Base-by-base conservation (phyloP, 768 basidiomycete genomes). In the Phylloporus arenicola region DNA sequence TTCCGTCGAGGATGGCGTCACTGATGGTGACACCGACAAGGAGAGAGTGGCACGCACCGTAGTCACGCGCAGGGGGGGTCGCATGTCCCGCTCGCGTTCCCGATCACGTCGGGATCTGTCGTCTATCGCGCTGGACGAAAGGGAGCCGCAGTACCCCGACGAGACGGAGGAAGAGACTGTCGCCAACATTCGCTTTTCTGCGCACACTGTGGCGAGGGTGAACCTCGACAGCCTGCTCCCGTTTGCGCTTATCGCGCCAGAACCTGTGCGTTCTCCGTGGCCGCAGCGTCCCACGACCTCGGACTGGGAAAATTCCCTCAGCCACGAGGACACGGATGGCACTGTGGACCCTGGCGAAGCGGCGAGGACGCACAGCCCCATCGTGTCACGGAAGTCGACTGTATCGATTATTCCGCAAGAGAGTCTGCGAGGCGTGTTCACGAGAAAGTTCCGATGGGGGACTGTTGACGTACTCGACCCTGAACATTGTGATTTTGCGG, bases 381-480 rank as follows among this genome's bases (percentile, higher is more conserved):
- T 61, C 70, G 22, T 79, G 77, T 50, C 63, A 33, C 67, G 64
- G 47, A 68, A 67, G 59, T 64, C 64, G 12, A 25, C 35, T 3
- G 22, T 47, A n/a, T 59, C 79, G 38, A 65, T 75, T n/a, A 72
- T 73, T 30, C 80, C 81, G 20, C 86, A 84, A 20, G 80, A 82
- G 19, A 78, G 83, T 63, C 68, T 90, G 63, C 80, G 78, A 68
- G 87, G 89, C 43, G 75, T 86, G 48, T 92, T 92, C 63, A 74
- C 80, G 30, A 73, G 92, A 55, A 83, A 80, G 63, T 94, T 86
- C 66, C 72, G 90, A 58, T 95, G 92, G 92, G 93, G 93, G 31
- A 86, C 78, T 40, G 77, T 94, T 52, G 88, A 92, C 67, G 90
- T 93, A 48, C 79, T 93, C 43, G 76, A 90, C 67, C 88, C 91